Base-by-base conservation (phyloP, 2,329 filamentous ascomycete genomes). In the Thelonectria olida region DNA sequence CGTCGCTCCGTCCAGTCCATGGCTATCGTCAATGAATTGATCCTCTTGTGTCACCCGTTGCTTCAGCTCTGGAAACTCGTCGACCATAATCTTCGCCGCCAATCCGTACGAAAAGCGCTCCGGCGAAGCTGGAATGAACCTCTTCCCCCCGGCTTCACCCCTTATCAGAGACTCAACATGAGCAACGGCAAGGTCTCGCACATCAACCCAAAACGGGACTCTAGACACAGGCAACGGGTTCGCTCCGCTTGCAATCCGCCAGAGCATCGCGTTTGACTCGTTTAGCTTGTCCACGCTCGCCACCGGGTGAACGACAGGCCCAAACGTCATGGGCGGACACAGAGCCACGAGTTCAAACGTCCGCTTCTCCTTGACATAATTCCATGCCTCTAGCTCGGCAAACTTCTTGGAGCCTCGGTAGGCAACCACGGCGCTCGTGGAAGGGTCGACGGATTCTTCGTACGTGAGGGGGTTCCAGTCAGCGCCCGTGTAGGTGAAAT, bases 391-490 rank as follows among this genome's bases (percentile, higher is more conserved):
- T 3, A 68, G 66, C 58, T 79, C 76, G 6, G 76, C 76, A 54
- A 76, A 75, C 50, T 72, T 76, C 65, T 78, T 79, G 25, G 66
- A 76, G 7, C 63, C 75, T 25, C 71, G 70, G 60, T 78, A 79
- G 2, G 75, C 74, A 2, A 73, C 58, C 3, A 74, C 85, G 74
- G 78, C 70, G 78, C 80, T 71, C 74, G 72, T 72, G 1, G 52
- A 61, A 4, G 76, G 74, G 4, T 74, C 74, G 1, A 79, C 63
- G 0, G 84, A 82, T 61, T 87, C 78, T 51, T 85, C 79, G 13
- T 77, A 76, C 0, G 83, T 86, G 19, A 87, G 77, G 0, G 84
- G 84, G 66, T 87, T 87, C 85, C 85, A 88, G 67, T 87, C 84
- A 2, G 75, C 72, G 55, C 83, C 84, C 0, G 80, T 82, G 71